Evolutionary conservation across 2,329 filamentous ascomycete species (phyloP).

Genomic region (Trichoderma guizhouense): DNA sequence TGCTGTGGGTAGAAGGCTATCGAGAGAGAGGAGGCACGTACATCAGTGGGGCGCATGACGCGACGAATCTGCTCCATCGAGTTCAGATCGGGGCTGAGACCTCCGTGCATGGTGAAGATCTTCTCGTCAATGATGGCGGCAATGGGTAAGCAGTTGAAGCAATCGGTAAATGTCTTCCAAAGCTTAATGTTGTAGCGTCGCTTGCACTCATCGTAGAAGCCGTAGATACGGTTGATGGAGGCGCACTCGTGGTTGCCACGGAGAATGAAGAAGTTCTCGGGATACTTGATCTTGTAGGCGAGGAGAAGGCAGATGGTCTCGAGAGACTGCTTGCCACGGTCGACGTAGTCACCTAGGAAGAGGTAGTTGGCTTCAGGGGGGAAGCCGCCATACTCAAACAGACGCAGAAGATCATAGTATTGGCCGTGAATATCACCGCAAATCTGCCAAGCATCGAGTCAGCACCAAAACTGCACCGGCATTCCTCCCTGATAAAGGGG

Average conservation of each 20-base stretch:
- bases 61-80: conserved; percentile 99
- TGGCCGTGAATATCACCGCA: conserved; percentile 99
- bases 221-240: conserved; percentile 98
- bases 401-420: conserved; percentile 94
- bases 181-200: conserved; percentile 98
- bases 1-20: neutral
- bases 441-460: conserved; percentile 58
- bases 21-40: conserved; percentile 52
- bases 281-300: conserved; percentile 99
- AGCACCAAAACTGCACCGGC: neutral
- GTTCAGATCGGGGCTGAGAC: conserved; percentile 93
- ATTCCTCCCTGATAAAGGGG: too few species aligned
- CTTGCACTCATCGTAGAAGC: conserved; percentile 99
- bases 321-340: conserved; percentile 97
- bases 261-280: conserved; percentile 98
- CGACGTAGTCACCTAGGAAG: conserved; percentile 98
- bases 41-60: conserved; percentile 98
- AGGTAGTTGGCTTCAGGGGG: conserved; percentile 99
- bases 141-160: conserved; percentile 98
- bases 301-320: conserved; percentile 97
- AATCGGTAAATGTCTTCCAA: conserved; percentile 99
- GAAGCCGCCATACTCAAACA: conserved; percentile 98
- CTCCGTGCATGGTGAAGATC: conserved; percentile 99
- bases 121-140: conserved; percentile 99
- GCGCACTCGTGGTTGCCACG: conserved; percentile 99